A percentile compares a stretch with the other conserved stretches of the same genome.
These are phyloP conservation scores for Pleurotus cornucopiae DNA, from an alignment of 768 basidiomycete genomes.

Conservation along the genomic window DNA sequence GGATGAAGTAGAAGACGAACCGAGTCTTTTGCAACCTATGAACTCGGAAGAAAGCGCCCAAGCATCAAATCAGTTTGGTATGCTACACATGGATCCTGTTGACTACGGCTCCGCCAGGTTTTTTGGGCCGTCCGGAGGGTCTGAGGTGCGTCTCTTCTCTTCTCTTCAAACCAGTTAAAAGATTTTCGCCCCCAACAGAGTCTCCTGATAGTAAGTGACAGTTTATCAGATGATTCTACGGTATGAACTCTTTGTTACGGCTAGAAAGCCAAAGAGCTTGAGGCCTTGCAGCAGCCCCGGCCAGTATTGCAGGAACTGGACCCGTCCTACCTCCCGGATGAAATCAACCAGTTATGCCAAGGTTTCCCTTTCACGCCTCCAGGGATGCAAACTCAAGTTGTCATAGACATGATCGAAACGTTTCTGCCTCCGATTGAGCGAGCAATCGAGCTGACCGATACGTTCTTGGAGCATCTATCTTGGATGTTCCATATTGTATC, in stretches of 20 bases:
- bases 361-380: constrained; percentile 42
- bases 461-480: constrained; percentile 42
- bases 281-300: constrained; percentile 12
- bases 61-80: constrained; percentile 34
- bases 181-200: constrained; percentile 24
- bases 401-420: constrained; percentile 37
- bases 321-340: constrained; percentile 38
- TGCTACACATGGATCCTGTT: constrained; percentile 38
- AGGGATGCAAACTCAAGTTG: constrained; percentile 25
- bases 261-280: constrained; percentile 23
- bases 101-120: constrained; percentile 32
- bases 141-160: constrained; percentile 34
- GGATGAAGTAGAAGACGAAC: constrained; percentile 28
- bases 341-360: constrained; percentile 37
- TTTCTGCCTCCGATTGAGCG: constrained; percentile 40
- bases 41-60: constrained; percentile 21
- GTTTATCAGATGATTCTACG: constrained; percentile 1
- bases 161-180: constrained; percentile 9
- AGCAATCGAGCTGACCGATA: constrained; percentile 39
- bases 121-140: constrained; percentile 43
- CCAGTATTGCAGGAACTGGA: constrained; percentile 33
- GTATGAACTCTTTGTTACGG: not conserved
- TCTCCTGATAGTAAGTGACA: constrained; percentile 33
- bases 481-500: constrained; percentile 50
- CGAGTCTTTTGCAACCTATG: constrained; percentile 22